These are phyloP conservation scores for Gossypium longicalyx DNA, from an alignment of 345 rosid species.

Conservation along the genomic window DNA sequence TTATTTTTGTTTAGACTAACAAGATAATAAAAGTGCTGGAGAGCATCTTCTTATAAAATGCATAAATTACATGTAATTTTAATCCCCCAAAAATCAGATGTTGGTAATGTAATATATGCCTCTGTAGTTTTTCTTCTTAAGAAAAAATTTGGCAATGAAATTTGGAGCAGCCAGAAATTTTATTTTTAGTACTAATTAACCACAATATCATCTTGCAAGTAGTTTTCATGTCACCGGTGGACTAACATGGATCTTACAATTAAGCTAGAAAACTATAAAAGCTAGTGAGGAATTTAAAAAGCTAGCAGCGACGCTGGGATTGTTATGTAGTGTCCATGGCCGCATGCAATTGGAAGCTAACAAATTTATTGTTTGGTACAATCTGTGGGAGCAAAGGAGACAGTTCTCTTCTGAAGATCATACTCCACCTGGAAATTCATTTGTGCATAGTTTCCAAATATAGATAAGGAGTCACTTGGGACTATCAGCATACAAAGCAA, in stretches of 20 bases:
- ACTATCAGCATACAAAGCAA: conserved; percentile 7
- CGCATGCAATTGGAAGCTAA: too few relatives aligned
- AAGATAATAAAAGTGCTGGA: too few relatives aligned
- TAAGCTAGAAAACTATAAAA: not conserved
- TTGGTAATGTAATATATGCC: too few relatives aligned
- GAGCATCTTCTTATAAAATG: too few relatives aligned
- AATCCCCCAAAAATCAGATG: too few relatives aligned
- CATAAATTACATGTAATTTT: too few relatives aligned
- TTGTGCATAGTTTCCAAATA: conserved; percentile 3
- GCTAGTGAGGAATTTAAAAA: not conserved
- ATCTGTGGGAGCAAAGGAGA: conserved; percentile 5
- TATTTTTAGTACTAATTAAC: not conserved
- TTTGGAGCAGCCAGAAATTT: not conserved
- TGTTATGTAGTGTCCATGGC: not conserved
- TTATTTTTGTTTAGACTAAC: too few relatives aligned
- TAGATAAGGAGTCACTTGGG: not conserved
- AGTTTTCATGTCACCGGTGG: not conserved
- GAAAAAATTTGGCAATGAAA: not conserved
- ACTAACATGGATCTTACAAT: not conserved
- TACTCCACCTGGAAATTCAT: conserved; percentile 13
- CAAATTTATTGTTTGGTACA: not conserved
- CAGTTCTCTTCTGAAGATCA: not conserved
- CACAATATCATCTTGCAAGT: not conserved
- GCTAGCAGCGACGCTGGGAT: not conserved
- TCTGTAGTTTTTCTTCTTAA: too few relatives aligned